Evolutionary conservation across 495 filamentous ascomycete species (phyloP), one percentile per base, ranked within the genome.

Genomic region (Cercophora newfieldiana): DNA sequence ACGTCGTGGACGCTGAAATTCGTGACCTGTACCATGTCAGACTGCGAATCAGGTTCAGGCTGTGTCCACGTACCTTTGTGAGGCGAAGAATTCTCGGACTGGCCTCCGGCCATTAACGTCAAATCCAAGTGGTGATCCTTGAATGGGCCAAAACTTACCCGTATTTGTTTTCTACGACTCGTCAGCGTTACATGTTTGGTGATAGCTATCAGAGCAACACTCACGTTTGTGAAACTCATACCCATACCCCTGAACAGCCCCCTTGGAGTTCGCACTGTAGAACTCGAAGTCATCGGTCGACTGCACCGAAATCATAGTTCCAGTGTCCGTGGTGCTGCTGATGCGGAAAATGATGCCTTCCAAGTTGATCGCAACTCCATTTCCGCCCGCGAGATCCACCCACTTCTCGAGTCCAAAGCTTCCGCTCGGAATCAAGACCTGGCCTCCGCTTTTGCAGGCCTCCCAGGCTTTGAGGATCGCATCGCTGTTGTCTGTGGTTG

Each of bases 1-100:
- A 87, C 50, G 64, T 84, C 83, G 60, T 86, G 84, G 61, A 86
- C 74, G 5, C 81, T 83, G 67, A 85, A 87, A 64, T 82, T 30
- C 10, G 64, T 66, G 19, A 66, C 64, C 19, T 66, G 24, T 28
- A n/a, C 16, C 28, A 48, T 33, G 58, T 44, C 1, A 64, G 50
- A 50, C 64, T 64, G 5, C 19, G 59, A 19, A 26, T 26, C 37
- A 54, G 51, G 22, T 54, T 21, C 29, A 58, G 25, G 22, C 51
- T n/a, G 26, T 47, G 21, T 65, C 53, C 31, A 51, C 8, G 29
- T 57, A 57, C 54, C 54, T 57, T 57, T 28, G 54, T 57, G 54
- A 57, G 28, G 1, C 54, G 22, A 6, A 57, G 54, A 57, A 57
- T 30, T n/a, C 54, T 22, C 25, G 54, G 54, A 26, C 54, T 57